Evolutionary conservation across 768 basidiomycete species (phyloP).

Genomic region (Serpula lacrymans): DNA sequence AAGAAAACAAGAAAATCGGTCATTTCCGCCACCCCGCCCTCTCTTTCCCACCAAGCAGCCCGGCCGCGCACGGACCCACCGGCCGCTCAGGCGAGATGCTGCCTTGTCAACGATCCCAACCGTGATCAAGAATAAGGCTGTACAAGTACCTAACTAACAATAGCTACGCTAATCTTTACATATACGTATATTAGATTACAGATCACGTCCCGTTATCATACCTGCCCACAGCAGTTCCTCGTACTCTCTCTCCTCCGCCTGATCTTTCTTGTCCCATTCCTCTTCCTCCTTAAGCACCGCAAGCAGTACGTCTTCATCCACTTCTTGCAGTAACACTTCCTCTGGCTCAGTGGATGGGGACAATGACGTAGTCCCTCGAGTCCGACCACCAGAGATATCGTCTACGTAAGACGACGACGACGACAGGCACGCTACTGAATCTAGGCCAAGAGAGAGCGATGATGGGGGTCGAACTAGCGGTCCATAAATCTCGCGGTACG

Average conservation of each 20-base stretch:
- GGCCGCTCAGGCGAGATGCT: no score
- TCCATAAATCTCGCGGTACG: slow-evolving; percentile 30
- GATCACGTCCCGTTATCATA: slow-evolving; percentile 8
- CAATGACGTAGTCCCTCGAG: slow-evolving; percentile 6
- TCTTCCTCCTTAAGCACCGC: slow-evolving; percentile 43
- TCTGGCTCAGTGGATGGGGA: slow-evolving; percentile 7
- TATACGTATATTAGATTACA: neutral
- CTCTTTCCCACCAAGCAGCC: slow-evolving; percentile 13
- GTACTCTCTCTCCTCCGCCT: slow-evolving; percentile 24
- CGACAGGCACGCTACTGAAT: slow-evolving; percentile 11
- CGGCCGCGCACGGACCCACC: slow-evolving; percentile 28
- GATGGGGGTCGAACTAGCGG: slow-evolving; percentile 34
- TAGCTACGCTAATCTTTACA: slow-evolving; percentile 8
- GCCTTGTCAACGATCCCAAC: no score
- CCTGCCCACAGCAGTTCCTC: slow-evolving; percentile 42
- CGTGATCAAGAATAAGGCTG: no score
- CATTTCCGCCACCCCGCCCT: neutral
- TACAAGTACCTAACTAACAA: slow-evolving; percentile 5
- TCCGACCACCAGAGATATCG: slow-evolving; percentile 11
- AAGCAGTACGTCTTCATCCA: slow-evolving; percentile 35
- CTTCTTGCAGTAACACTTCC: slow-evolving; percentile 26
- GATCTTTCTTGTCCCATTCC: slow-evolving; percentile 36
- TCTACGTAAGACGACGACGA: slow-evolving; percentile 22
- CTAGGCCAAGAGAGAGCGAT: slow-evolving; percentile 8
- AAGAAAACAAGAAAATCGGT: slow-evolving; percentile 3